phyloP scores from a whole-genome alignment of 768 basidiomycete species.

The Phlebiopsis flavidoalba region DNA sequence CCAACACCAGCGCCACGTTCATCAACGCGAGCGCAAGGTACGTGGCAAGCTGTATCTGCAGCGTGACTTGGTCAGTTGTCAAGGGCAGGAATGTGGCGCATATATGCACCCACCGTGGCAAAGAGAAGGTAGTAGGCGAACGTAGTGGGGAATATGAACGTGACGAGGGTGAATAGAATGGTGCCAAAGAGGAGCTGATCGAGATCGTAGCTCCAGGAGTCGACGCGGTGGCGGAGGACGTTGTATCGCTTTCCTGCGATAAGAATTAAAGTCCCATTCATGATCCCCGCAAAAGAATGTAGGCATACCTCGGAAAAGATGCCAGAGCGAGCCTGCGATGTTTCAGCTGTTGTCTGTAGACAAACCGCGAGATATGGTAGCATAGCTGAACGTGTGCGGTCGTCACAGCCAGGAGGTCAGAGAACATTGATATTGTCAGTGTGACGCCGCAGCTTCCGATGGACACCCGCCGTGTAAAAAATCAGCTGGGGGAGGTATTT shows the following conservation, averaged over 20 bases:
- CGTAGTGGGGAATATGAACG: slow-evolving; percentile 82
- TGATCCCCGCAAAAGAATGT: not conserved
- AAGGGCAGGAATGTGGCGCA: not conserved
- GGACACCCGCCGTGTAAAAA: slow-evolving; percentile 22
- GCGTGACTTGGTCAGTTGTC: too few species aligned
- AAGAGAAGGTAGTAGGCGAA: slow-evolving; percentile 84
- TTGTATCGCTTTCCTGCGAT: slow-evolving; percentile 81
- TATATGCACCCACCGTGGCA: slow-evolving; percentile 41
- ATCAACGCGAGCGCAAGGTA: slow-evolving; percentile 57
- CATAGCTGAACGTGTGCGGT: slow-evolving; percentile 71
- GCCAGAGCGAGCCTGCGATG: slow-evolving; percentile 69
- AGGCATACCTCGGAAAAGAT: slow-evolving; percentile 77
- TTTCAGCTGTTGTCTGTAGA: slow-evolving; percentile 60
- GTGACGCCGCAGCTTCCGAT: slow-evolving; percentile 47
- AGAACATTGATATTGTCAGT: slow-evolving; percentile 55
- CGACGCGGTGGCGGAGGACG: slow-evolving; percentile 79
- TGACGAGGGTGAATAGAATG: slow-evolving; percentile 75
- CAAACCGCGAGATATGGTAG: slow-evolving; percentile 54
- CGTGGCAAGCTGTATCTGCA: slow-evolving; percentile 47
- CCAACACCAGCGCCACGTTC: slow-evolving; percentile 64
- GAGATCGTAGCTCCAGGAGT: slow-evolving; percentile 86
- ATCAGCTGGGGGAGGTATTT: slow-evolving; percentile 33
- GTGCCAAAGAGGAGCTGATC: slow-evolving; percentile 96
- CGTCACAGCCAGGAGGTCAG: slow-evolving; percentile 61
- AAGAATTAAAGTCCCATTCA: not conserved